Evolutionary conservation across 2,329 filamentous ascomycete genomes (phyloP).

Genomic region (Pyrenochaeta sp.): DNA sequence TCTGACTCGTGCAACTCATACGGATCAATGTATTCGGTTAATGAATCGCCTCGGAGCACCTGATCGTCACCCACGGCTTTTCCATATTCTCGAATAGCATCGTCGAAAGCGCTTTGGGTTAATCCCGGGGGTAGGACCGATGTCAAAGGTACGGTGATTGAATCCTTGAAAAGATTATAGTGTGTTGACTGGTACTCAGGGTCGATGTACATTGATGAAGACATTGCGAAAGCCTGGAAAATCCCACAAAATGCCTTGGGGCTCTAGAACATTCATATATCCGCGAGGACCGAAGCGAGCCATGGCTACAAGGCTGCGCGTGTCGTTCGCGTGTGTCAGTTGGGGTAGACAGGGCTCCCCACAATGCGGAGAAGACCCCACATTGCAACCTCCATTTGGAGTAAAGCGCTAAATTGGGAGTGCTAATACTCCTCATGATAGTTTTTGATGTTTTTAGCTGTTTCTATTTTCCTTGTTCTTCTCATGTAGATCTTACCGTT

Average conservation of each 20-base stretch:
- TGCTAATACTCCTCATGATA: no score
- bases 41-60: slow-evolving; percentile 48
- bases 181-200: slow-evolving; percentile 54
- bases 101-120: slow-evolving; percentile 46
- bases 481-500: no score
- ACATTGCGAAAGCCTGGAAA: slow-evolving; percentile 10
- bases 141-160: slow-evolving; percentile 47
- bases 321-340: not conserved
- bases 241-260: not conserved
- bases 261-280: slow-evolving; percentile 3
- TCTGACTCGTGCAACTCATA: slow-evolving; percentile 55
- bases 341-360: slow-evolving; percentile 9
- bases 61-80: slow-evolving; percentile 48
- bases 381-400: slow-evolving; percentile 13
- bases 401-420: no score
- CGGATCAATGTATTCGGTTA: slow-evolving; percentile 57
- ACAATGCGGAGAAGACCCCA: slow-evolving; percentile 26
- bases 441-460: no score
- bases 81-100: slow-evolving; percentile 47
- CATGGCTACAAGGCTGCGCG: slow-evolving; percentile 2
- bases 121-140: slow-evolving; percentile 53
- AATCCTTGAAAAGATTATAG: slow-evolving; percentile 51
- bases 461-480: no score
- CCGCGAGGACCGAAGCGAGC: not conserved
- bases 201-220: slow-evolving; percentile 44